A percentile compares a stretch with the other conserved stretches of the same genome.
These are phyloP conservation scores for Centaurea solstitialis DNA, from an alignment of 129 eudicot genomes.

Conservation along the genomic window DNA sequence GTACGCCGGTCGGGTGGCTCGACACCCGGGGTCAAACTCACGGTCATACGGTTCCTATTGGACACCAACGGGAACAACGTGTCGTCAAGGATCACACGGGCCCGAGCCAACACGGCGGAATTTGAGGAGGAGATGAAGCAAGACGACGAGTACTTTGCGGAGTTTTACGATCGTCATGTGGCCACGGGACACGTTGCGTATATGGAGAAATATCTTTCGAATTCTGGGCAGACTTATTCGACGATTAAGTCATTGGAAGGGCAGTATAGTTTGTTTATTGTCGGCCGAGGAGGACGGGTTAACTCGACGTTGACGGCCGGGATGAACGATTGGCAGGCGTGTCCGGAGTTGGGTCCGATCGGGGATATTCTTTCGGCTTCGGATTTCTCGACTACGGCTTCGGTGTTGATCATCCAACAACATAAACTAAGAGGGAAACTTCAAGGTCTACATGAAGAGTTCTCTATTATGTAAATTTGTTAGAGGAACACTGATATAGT, in stretches of 20 bases:
- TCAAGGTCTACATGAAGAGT: slow-evolving; percentile 74
- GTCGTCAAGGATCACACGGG: slow-evolving; percentile 43
- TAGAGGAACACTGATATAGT: slow-evolving; percentile 3
- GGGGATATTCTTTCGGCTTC: slow-evolving; percentile 91
- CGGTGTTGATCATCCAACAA: slow-evolving; percentile 83
- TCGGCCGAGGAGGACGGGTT: slow-evolving; percentile 84
- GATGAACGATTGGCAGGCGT: slow-evolving; percentile 97
- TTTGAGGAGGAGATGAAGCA: slow-evolving; percentile 82
- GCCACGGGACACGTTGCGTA: slow-evolving; percentile 78
- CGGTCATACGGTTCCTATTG: slow-evolving; percentile 72
- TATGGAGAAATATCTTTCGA: slow-evolving; percentile 73
- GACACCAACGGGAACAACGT: slow-evolving; percentile 62
- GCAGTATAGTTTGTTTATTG: slow-evolving; percentile 67
- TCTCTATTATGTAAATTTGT: slow-evolving; percentile 58
- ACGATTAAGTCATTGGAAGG: slow-evolving; percentile 77
- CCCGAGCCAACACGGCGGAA: slow-evolving; percentile 50
- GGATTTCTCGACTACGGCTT: slow-evolving; percentile 60
- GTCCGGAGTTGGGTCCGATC: slow-evolving; percentile 91
- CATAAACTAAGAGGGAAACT: slow-evolving; percentile 71
- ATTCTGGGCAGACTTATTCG: slow-evolving; percentile 85
- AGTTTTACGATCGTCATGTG: slow-evolving; percentile 75
- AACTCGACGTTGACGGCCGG: slow-evolving; percentile 79
- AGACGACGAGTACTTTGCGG: slow-evolving; percentile 86
- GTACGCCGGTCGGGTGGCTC: slow-evolving; percentile 77
- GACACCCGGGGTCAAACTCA: slow-evolving; percentile 79